These are phyloP conservation scores for Neopestalotiopsis clavispora DNA, from an alignment of 2,329 filamentous ascomycete species.

Conservation along the genomic window DNA sequence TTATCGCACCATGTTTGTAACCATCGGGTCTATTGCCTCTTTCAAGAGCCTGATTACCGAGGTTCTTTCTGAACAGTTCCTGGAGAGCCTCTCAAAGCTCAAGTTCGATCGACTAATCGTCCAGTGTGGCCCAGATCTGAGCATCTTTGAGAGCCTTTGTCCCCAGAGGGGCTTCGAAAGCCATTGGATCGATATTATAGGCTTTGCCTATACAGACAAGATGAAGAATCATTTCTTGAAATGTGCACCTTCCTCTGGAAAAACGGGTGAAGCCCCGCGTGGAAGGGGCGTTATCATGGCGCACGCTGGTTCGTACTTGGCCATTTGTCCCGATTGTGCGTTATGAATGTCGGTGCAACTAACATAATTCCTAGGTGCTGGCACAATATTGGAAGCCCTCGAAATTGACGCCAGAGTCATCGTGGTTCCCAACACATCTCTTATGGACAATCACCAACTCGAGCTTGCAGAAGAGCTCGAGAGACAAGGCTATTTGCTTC, in stretches of 20 bases:
- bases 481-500: slow-evolving; percentile 76
- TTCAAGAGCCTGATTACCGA: slow-evolving; percentile 75
- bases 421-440: slow-evolving; percentile 81
- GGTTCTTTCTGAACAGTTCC: slow-evolving; percentile 66
- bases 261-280: slow-evolving; percentile 31
- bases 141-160: slow-evolving; percentile 51
- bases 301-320: slow-evolving; percentile 74
- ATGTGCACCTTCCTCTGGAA: slow-evolving; percentile 53
- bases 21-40: slow-evolving; percentile 87
- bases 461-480: slow-evolving; percentile 83
- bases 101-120: slow-evolving; percentile 76
- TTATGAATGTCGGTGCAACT: not conserved
- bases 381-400: slow-evolving; percentile 84
- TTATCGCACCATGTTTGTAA: slow-evolving; percentile 73
- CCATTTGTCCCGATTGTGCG: not conserved
- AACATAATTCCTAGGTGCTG: slow-evolving; percentile 67
- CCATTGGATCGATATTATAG: slow-evolving; percentile 56
- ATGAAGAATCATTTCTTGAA: slow-evolving; percentile 63
- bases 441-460: slow-evolving; percentile 90
- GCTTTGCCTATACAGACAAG: slow-evolving; percentile 71
- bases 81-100: slow-evolving; percentile 60
- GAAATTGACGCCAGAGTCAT: slow-evolving; percentile 77
- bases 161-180: slow-evolving; percentile 15
- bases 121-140: slow-evolving; percentile 78
- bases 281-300: slow-evolving; percentile 78